Percentiles rank a stretch among this genome's conserved stretches.
phyloP scores from a whole-genome alignment of 192 early-diverging fungal genomes.

The Coemansia sp. region DNA sequence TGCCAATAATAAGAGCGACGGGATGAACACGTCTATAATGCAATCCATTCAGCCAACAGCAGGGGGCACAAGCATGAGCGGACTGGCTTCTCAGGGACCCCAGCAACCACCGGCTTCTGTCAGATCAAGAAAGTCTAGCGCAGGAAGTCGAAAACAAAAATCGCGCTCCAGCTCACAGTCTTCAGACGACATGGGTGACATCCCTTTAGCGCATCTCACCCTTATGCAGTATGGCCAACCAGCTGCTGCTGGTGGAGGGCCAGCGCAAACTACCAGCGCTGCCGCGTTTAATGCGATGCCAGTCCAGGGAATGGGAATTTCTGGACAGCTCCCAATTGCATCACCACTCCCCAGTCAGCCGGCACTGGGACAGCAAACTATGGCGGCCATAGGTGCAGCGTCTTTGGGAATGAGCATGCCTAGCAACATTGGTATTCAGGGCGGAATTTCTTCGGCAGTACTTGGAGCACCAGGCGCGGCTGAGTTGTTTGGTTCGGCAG shows the following conservation, averaged over 20 bases:
- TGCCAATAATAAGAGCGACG: background rate
- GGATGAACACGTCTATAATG: background rate
- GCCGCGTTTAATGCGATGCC: background rate
- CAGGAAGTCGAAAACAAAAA: slow-evolving; percentile 3
- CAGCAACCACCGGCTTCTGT: background rate
- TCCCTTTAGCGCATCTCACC: slow-evolving; percentile 43
- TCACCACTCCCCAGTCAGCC: background rate
- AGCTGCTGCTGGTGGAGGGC: background rate
- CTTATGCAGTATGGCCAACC: slow-evolving; percentile 4
- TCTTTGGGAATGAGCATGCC: background rate
- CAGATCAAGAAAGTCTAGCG: background rate
- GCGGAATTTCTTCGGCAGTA: background rate
- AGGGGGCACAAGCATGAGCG: background rate
- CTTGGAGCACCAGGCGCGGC: background rate
- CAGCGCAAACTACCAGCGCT: background rate
- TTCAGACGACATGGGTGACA: slow-evolving; percentile 48
- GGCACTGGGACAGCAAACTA: background rate
- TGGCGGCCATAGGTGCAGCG: background rate
- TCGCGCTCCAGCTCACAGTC: slow-evolving; percentile 38
- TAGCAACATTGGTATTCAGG: background rate
- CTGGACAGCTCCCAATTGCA: background rate
- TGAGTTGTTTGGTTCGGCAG: background rate
- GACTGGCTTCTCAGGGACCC: background rate
- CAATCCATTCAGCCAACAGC: background rate
- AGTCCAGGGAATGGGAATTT: background rate